Evolutionary conservation across 2,329 filamentous ascomycete genomes (phyloP).

Genomic region (Didymosphaeria variabile): DNA sequence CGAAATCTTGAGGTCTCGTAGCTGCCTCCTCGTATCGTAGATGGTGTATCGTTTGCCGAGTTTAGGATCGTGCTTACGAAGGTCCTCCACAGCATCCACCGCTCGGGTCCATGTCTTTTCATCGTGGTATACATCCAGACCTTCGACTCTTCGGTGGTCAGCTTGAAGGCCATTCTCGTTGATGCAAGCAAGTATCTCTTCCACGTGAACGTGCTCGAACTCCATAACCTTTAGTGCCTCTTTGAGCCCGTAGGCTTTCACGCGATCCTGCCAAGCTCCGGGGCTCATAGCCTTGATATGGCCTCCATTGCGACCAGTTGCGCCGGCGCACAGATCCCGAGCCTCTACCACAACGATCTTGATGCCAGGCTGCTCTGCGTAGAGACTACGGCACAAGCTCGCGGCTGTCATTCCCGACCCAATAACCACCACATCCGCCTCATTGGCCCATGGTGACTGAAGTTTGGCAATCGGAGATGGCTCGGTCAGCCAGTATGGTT

Average conservation of each 20-base stretch:
- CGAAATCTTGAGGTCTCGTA: neutral
- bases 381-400: neutral
- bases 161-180: neutral
- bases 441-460: neutral
- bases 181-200: neutral
- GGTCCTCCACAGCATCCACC: neutral
- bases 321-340: neutral
- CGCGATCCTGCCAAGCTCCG: neutral
- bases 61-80: neutral
- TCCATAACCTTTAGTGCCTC: neutral
- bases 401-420: neutral
- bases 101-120: neutral
- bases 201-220: neutral
- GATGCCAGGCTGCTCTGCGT: neutral
- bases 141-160: neutral
- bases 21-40: neutral
- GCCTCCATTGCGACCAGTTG: neutral
- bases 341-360: neutral
- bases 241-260: neutral
- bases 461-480: constrained; percentile 3
- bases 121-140: neutral
- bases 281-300: neutral
- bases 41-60: neutral
- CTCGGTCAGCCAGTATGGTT: neutral
- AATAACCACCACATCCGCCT: neutral